Evolutionary conservation across 768 basidiomycete species (phyloP).

Genomic region (Mycena albidolilacea): DNA sequence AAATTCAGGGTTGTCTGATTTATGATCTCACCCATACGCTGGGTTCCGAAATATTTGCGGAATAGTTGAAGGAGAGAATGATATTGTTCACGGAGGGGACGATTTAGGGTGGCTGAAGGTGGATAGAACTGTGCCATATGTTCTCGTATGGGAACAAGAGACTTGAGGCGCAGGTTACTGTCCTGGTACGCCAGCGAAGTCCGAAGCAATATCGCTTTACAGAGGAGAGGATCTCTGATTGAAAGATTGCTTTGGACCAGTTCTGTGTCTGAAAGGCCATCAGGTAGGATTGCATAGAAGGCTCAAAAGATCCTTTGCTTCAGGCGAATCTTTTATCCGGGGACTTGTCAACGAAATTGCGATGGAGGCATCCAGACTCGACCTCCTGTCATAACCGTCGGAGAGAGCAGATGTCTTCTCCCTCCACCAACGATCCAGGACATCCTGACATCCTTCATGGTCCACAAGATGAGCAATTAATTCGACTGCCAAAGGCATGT

Average conservation of each 20-base stretch:
- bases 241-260: neutral
- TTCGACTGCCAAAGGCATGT: neutral
- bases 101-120: no score
- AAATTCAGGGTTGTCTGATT: no score
- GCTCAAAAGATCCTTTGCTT: neutral
- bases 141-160: neutral
- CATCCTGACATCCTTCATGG: neutral
- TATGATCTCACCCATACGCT: no score
- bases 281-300: neutral
- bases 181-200: neutral
- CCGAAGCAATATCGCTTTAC: neutral
- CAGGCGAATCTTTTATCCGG: neutral
- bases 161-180: neutral
- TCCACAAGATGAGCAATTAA: neutral
- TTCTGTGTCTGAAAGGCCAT: neutral
- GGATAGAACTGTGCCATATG: neutral
- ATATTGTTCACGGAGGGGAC: no score
- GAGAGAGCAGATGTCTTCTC: neutral
- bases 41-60: no score
- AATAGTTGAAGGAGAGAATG: no score
- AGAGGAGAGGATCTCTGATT: neutral
- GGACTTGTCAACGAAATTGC: neutral
- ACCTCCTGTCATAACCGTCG: neutral
- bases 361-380: neutral
- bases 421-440: neutral